Evolutionary conservation across 257 asterid genomes (phyloP).

Genomic region (Paulownia fortunei): DNA sequence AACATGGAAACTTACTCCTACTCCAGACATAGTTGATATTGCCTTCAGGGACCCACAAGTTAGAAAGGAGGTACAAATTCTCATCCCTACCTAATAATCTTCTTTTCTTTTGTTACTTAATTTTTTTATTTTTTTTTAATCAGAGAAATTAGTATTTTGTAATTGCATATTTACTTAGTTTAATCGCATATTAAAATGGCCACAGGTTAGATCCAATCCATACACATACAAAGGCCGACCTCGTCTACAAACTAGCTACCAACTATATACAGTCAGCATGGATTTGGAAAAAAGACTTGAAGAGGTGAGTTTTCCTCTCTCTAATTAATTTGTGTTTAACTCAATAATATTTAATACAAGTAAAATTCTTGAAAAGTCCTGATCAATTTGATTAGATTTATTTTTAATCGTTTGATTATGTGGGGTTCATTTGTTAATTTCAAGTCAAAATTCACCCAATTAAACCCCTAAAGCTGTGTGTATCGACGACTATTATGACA

Average conservation of each 20-base stretch:
- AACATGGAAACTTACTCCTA: slow-evolving; percentile 86
- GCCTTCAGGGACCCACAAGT: slow-evolving; percentile 85
- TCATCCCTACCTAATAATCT: not conserved
- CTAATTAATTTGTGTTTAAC: not conserved
- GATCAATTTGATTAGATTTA: not conserved
- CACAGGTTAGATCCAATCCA: slow-evolving; percentile 79
- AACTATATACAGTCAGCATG: slow-evolving; percentile 59
- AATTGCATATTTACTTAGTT: not conserved
- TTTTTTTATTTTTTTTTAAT: no score
- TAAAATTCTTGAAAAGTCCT: no score
- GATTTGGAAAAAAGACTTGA: slow-evolving; percentile 75
- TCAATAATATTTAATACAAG: no score
- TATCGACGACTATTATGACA: no score
- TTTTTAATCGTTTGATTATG: not conserved
- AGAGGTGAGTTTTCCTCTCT: slow-evolving; percentile 48
- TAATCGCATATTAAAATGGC: not conserved
- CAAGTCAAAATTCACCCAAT: no score
- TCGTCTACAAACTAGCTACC: slow-evolving; percentile 79
- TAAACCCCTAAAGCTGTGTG: no score
- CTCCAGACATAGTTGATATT: slow-evolving; percentile 73
- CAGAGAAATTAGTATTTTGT: not conserved
- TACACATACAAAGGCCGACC: slow-evolving; percentile 92
- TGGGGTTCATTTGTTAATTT: not conserved
- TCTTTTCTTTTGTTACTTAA: not conserved
- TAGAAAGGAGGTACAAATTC: slow-evolving; percentile 63